A percentile compares a stretch with the other conserved stretches of the same genome.
These are phyloP conservation scores for Nemania sp. DNA, from an alignment of 2,329 filamentous ascomycete species.

Conservation along the genomic window DNA sequence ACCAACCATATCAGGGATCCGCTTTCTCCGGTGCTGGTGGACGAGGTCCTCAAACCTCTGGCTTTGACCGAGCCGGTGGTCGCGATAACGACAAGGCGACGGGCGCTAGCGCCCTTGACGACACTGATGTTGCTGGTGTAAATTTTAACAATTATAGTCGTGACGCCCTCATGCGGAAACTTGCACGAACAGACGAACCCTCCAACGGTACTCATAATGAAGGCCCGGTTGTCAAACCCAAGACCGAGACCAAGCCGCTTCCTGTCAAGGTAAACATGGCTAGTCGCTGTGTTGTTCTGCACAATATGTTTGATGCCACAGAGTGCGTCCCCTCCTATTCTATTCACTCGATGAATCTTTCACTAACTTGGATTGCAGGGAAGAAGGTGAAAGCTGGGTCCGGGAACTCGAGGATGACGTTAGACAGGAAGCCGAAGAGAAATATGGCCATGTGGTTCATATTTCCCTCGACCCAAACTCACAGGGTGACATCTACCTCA, in stretches of 20 bases:
- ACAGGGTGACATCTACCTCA: conserved; percentile 95
- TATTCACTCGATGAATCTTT: background rate
- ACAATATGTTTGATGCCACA: conserved; percentile 92
- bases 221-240: conserved; percentile 75
- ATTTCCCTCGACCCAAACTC: conserved; percentile 93
- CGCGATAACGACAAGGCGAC: conserved; percentile 89
- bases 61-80: conserved; percentile 88
- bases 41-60: conserved; percentile 80
- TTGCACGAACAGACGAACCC: conserved; percentile 91
- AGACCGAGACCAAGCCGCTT: conserved; percentile 76
- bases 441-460: conserved; percentile 98
- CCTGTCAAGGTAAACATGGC: conserved; percentile 89
- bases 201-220: conserved; percentile 67
- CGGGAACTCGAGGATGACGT: conserved; percentile 96
- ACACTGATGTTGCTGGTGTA: conserved; percentile 95
- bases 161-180: conserved; percentile 97
- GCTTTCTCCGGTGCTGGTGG: conserved; percentile 89
- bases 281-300: conserved; percentile 89
- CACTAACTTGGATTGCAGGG: conserved; percentile 59
- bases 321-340: conserved; percentile 69
- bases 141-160: conserved; percentile 99
- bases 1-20: conserved; percentile 81
- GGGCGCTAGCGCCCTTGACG: conserved; percentile 92
- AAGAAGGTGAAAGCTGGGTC: conserved; percentile 85
- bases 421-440: conserved; percentile 86